Evolutionary conservation across 108 stramenopile genomes (phyloP), one percentile per base, ranked within the genome.

Genomic region (Fragilariopsis cylindrus): DNA sequence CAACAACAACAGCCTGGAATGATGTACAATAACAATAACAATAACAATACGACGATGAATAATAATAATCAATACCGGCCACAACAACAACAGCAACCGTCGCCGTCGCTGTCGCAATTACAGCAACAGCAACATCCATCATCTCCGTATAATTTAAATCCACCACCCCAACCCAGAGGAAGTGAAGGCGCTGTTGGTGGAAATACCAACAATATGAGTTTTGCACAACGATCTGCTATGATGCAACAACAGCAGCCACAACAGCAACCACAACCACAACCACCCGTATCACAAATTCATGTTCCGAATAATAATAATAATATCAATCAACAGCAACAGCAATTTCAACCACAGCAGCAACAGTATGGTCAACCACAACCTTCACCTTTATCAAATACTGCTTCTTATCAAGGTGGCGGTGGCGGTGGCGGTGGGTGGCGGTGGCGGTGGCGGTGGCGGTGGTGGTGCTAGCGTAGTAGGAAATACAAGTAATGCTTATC

Each of bases 141-240:
- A 3, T 70, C 73, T 45, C 62, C 78, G 39, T 70, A 79, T 60
- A 58, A 60, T 47, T 73, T 79, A 64, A 16, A 48, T 42, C 62
- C 73, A 43, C 72, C 72, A 15, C 60, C 72, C 6, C 72, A 30
- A 57, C 16, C 71, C 54, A 57, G 39, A 63, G 48, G 46, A 1
- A 54, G 19, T 68, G 54, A 0, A 5, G 60, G 60, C 1, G 60
- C 60, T 41, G 0, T 44, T 40, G 43, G 19, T 9, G 16, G 3
- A 12, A 57, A 11, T 4, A 45, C 62, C 46, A 18, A 70, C 12
- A 67, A 66, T 3, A 70, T 70, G 76, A 63, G 70, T 4, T 79
- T 79, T 73, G 78, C 78, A 2, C 78, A 79, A 52, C 78, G 78
- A 7, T 69, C 72, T 3, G 79, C 74, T n/a, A 65, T 71, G 70